Percentiles rank a stretch among this genome's conserved stretches.
Evolutionary conservation across 176 grass and related monocot genomes (phyloP).

Genomic region (Miscanthus lutarioriparius): DNA sequence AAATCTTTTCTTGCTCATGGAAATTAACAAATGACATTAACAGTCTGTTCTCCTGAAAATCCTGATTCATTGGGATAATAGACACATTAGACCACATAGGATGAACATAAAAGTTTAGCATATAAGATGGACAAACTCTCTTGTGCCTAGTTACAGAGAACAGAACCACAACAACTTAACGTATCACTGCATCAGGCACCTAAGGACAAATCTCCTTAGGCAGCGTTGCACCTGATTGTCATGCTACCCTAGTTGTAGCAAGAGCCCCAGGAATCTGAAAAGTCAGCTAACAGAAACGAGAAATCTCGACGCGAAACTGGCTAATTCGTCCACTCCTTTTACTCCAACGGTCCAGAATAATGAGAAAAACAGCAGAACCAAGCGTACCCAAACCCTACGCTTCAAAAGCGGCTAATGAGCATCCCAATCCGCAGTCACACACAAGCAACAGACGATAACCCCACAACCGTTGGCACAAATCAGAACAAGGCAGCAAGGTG

Average conservation of each 20-base stretch:
- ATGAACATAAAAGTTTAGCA: background rate
- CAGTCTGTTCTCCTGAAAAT: slow-evolving; percentile 62
- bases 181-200: background rate
- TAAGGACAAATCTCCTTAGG: background rate
- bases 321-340: background rate
- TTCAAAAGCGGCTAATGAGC: background rate
- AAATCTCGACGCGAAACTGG: background rate
- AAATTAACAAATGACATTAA: slow-evolving; percentile 71
- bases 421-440: background rate
- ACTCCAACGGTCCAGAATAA: background rate
- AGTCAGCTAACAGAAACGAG: background rate
- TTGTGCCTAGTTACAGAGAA: background rate
- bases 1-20: slow-evolving; percentile 67
- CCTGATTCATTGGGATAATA: slow-evolving; percentile 43
- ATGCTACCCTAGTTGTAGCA: background rate
- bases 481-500: background rate
- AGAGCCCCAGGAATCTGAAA: background rate
- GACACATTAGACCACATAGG: background rate
- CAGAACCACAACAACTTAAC: background rate
- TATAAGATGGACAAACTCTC: background rate
- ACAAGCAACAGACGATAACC: background rate
- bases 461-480: background rate
- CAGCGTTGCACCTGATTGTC: background rate
- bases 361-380: background rate
- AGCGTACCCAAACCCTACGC: background rate